Base-by-base conservation (phyloP, 192 early-diverging fungal genomes). In the Blastocladiella britannica region DNA sequence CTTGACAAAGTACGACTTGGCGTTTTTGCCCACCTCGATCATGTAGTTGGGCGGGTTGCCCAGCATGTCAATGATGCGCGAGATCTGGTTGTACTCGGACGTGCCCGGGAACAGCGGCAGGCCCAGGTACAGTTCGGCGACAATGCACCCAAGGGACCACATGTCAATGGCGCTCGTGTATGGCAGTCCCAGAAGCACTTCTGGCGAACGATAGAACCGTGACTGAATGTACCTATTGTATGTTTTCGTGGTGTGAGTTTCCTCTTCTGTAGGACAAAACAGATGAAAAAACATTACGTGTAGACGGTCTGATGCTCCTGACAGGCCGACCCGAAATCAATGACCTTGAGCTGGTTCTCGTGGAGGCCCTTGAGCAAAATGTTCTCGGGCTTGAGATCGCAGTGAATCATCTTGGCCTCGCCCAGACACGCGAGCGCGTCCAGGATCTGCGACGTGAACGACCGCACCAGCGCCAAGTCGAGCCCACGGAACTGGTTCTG, bases 161-260 rank as follows among this genome's bases (percentile, higher is more conserved):
- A 98, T 93, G 64, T 98, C 95, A 52, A 98, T 98, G 28, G 83
- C 77, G 26, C 81, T 81, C 29, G 87, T 87, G 67, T 96, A 92
- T 52, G 91, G 87, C 29, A 93, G 67, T 6, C 92, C 95, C 18
- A 98, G 75, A 15, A 98, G 70, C 23, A 98, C 89, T 68, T 98
- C 95, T 6, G 93, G 92, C 23, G 84, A 84, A 55, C 95, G 77
- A 60, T 98, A 98, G 68, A 96, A 98, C 23, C 95, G 77, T 2
- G 92, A 96, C 67, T 96, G 92, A 58, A 98, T 98, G 70, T 98
- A 98, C n/a, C n/a, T n/a, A n/a, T n/a, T n/a, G n/a, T n/a, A n/a
- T n/a, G n/a, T n/a, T n/a, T n/a, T n/a, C n/a, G n/a, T n/a, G n/a
- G n/a, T n/a, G n/a, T n/a, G n/a, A n/a, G n/a, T n/a, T n/a, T n/a